Conservation (phyloP, 2,329 filamentous ascomycete species). For the Diplocarpon mali region DNA sequence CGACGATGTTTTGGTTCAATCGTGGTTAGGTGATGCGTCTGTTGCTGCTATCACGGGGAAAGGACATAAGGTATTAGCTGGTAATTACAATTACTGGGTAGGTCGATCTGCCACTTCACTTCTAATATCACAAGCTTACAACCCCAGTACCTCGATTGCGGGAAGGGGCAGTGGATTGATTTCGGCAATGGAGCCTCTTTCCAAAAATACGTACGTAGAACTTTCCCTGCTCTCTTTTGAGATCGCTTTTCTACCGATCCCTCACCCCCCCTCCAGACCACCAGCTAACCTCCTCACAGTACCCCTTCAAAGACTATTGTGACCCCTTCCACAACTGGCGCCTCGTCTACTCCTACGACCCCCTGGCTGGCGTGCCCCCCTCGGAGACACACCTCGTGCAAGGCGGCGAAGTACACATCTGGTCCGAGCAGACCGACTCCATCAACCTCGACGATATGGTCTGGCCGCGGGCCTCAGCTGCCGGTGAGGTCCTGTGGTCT, state of each 20-base stretch:
- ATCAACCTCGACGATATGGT: conserved; percentile 64
- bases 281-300: conserved; percentile 24
- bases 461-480: conserved; percentile 67
- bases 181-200: conserved; percentile 47
- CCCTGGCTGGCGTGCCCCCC: conserved; percentile 49
- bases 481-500: conserved; percentile 72
- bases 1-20: conserved; percentile 63
- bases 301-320: conserved; percentile 75
- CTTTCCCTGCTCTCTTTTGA: no score
- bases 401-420: conserved; percentile 73
- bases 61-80: conserved; percentile 63
- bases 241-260: no score
- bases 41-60: conserved; percentile 47
- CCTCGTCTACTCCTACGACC: conserved; percentile 71
- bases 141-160: conserved; percentile 68
- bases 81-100: conserved; percentile 70
- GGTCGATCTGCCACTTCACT: conserved; percentile 20
- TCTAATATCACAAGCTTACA: conserved; percentile 11
- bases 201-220: conserved; percentile 27
- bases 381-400: conserved; percentile 57
- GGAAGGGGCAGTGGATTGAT: conserved; percentile 68
- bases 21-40: conserved; percentile 56
- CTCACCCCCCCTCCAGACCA: no score
- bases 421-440: conserved; percentile 70
- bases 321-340: conserved; percentile 71